A percentile compares a stretch with the other conserved stretches of the same genome.
Conservation (phyloP, 352 stramenopile genomes). For the Pythium dissotocum region DNA sequence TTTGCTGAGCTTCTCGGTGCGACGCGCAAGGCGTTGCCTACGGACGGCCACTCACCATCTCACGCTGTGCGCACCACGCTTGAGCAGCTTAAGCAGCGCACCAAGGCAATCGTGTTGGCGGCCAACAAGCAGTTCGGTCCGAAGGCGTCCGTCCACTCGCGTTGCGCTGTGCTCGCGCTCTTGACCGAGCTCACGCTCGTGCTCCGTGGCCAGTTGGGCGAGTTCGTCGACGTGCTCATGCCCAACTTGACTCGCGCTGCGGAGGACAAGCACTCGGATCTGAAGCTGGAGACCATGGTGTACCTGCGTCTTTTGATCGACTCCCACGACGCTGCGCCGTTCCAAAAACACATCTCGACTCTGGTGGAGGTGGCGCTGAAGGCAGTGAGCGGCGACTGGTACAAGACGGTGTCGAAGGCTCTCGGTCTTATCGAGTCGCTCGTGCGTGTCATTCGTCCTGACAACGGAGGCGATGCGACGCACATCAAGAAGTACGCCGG, state of each 20-base stretch:
- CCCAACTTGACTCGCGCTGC: conserved; percentile 86
- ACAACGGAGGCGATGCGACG: conserved; percentile 25
- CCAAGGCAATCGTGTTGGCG: conserved; percentile 69
- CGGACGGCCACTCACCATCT: conserved; percentile 24
- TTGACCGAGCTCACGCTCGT: conserved; percentile 85
- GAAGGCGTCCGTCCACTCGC: conserved; percentile 74
- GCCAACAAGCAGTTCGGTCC: conserved; percentile 83
- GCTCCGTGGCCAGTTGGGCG: conserved; percentile 67
- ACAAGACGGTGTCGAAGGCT: conserved; percentile 97
- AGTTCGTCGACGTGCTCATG: conserved; percentile 74
- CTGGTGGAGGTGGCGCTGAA: conserved; percentile 89
- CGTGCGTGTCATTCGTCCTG: conserved; percentile 76
- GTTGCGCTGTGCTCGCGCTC: conserved; percentile 83
- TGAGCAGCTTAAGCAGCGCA: conserved; percentile 53
- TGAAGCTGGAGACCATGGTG: conserved; percentile 95
- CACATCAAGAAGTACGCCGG: conserved; percentile 62
- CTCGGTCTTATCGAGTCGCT: conserved; percentile 92
- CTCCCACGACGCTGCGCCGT: conserved; percentile 79
- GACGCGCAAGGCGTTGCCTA: conserved; percentile 54
- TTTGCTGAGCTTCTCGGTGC: conserved; percentile 92
- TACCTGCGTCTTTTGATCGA: conserved; percentile 94
- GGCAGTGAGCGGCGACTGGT: conserved; percentile 96
- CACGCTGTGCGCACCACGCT: conserved; percentile 48
- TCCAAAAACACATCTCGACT: conserved; percentile 77
- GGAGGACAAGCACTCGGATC: conserved; percentile 90